These are phyloP conservation scores for Syzygium malaccense DNA, from an alignment of 441 rosid genomes.

Conservation along the genomic window DNA sequence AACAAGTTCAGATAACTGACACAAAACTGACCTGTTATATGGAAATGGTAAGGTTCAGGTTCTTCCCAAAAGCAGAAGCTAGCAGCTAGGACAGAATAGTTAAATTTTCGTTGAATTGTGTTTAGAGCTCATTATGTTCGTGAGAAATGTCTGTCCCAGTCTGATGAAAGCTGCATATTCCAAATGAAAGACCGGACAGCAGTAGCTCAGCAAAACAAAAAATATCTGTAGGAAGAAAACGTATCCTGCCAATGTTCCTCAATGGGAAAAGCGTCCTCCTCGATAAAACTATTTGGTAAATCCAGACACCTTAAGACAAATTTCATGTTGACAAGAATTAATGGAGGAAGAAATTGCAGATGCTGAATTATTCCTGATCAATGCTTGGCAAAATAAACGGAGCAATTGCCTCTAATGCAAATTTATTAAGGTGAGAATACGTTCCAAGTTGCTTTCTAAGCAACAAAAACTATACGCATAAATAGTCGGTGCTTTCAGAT, in stretches of 20 bases:
- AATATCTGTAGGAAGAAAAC: too few relatives aligned
- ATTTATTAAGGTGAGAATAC: too few relatives aligned
- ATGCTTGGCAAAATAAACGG: background rate
- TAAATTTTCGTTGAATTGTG: background rate
- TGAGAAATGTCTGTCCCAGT: background rate
- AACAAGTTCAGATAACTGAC: background rate
- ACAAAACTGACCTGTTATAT: too few relatives aligned
- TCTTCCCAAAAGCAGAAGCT: background rate
- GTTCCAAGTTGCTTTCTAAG: background rate
- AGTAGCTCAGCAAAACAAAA: background rate
- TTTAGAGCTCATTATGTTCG: background rate
- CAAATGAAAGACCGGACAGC: background rate
- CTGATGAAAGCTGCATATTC: background rate
- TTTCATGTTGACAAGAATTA: background rate
- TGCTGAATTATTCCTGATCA: background rate
- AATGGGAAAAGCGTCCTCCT: background rate
- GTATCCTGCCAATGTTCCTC: background rate
- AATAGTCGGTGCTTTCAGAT: too few relatives aligned
- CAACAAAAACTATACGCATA: too few relatives aligned
- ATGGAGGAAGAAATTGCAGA: background rate
- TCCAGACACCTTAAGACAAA: background rate
- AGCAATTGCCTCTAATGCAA: too few relatives aligned
- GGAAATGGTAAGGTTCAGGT: background rate
- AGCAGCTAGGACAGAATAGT: background rate
- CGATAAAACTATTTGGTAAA: background rate